Evolutionary conservation across 1,284 basidiomycete species (phyloP), one percentile per base, ranked within the genome.

Genomic region (Violaceomyces palustris): DNA sequence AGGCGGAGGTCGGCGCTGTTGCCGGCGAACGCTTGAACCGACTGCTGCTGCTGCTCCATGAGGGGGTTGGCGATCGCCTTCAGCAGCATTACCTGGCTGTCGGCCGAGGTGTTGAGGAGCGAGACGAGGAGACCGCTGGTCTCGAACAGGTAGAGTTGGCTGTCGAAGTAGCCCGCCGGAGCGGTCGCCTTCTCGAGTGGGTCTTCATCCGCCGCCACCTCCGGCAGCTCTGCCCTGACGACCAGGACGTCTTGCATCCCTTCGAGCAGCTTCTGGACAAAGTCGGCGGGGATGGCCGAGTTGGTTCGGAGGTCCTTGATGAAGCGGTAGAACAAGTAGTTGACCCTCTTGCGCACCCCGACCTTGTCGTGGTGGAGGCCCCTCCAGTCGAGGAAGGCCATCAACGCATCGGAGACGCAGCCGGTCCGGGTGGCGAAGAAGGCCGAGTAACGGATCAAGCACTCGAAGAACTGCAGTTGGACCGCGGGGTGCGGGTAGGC

Each of bases 61-160:
- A 94, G 77, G 0, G 92, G 91, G 29, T 85, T 83, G 26, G 88
- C 84, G 45, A 92, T 79, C 1, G 86, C 86, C 50, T 74, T 61
- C 30, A 72, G 50, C 22, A 92, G 75, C 12, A 79, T 76, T 6
- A 84, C 79, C 58, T 88, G 86, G 61, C 86, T 82, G n/a, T 84
- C 80, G 1, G 79, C 76, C 7, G 77, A 76, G 47, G 81, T 83
- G 72, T 77, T 84, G 28, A 89, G 77, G 33, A 89, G 76, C 15
- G 88, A 87, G 42, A 90, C 81, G 29, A 98, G 80, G 17, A 82
- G 85, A 12, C 94, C 96, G 31, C 85, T 81, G 0, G 89, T 85
- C 75, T 99, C 96, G 72, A 91, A 98, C 8, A 99, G 80, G 72
- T 98, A 92, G 9, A 97, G 79, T 74, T 99, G 94, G 25, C 89